Conservation (phyloP, 2,329 filamentous ascomycete species). For the Colletotrichum somersetense region DNA sequence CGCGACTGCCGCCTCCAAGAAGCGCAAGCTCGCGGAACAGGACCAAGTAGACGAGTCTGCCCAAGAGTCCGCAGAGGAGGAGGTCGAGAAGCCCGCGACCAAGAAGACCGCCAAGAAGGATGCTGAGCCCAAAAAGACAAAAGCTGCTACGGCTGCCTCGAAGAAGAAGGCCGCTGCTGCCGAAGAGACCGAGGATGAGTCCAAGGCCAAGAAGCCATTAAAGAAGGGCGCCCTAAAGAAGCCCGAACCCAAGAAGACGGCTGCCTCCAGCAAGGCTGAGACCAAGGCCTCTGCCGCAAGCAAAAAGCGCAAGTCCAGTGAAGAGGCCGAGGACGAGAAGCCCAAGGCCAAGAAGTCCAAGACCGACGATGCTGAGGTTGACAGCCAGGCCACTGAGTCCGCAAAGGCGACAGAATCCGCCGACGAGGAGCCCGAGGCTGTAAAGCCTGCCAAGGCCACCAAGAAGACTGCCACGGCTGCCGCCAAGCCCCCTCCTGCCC, state of each 20-base stretch:
- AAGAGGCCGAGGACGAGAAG: slow-evolving; percentile 41
- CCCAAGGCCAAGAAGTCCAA: slow-evolving; percentile 44
- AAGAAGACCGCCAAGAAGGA: slow-evolving; percentile 51
- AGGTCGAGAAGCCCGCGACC: slow-evolving; percentile 21
- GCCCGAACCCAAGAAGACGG: slow-evolving; percentile 53
- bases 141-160: slow-evolving; percentile 32
- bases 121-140: slow-evolving; percentile 43
- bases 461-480: slow-evolving; percentile 39
- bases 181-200: slow-evolving; percentile 48
- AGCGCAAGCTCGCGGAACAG: slow-evolving; percentile 37
- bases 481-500: slow-evolving; percentile 32
- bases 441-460: slow-evolving; percentile 40
- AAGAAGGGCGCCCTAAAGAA: slow-evolving; percentile 48
- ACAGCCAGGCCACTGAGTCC: slow-evolving; percentile 40
- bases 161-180: slow-evolving; percentile 62
- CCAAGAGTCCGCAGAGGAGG: slow-evolving; percentile 17
- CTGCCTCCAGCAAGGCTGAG: slow-evolving; percentile 60
- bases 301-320: slow-evolving; percentile 43
- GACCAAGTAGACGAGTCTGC: slow-evolving; percentile 17
- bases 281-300: slow-evolving; percentile 39
- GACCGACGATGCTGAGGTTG: slow-evolving; percentile 35
- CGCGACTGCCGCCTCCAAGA: slow-evolving; percentile 41
- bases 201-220: slow-evolving; percentile 57
- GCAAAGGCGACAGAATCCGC: slow-evolving; percentile 33
- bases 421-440: slow-evolving; percentile 29